Evolutionary conservation across 345 rosid species (phyloP).

Genomic region (Pseudoturritis turrita): DNA sequence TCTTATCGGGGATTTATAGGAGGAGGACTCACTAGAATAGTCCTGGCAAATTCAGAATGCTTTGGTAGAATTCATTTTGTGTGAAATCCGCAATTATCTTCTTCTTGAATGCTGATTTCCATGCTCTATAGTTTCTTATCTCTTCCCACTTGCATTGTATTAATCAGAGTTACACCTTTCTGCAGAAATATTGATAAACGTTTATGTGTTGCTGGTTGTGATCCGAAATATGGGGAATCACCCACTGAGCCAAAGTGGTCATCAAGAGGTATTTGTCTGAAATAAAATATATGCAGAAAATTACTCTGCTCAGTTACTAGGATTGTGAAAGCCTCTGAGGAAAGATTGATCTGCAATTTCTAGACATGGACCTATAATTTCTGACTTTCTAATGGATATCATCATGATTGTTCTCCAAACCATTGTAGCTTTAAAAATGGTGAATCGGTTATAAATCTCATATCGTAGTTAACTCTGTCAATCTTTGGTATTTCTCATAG

Average conservation of each 20-base stretch:
- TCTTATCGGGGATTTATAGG: background rate
- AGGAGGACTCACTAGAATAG: no score
- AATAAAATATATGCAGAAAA: background rate
- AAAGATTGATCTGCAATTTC: background rate
- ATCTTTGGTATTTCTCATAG: background rate
- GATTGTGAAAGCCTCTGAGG: background rate
- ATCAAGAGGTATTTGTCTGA: conserved; percentile 48
- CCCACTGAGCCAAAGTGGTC: conserved; percentile 98
- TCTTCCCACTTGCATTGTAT: background rate
- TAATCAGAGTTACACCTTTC: background rate
- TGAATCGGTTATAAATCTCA: background rate
- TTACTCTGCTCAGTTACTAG: background rate
- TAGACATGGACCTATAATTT: background rate
- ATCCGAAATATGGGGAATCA: conserved; percentile 70
- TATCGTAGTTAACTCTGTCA: background rate
- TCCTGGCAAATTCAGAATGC: no score
- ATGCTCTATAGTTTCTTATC: background rate
- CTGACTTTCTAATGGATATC: background rate
- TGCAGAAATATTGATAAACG: conserved; percentile 61
- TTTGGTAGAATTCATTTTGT: no score
- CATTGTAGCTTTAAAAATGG: background rate
- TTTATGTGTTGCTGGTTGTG: conserved; percentile 74
- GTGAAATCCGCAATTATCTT: no score
- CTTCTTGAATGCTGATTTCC: background rate
- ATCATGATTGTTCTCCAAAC: background rate